A percentile compares a stretch with the other conserved stretches of the same genome.
Conservation (phyloP, 208 protist genomes). For the Phytomonas francai region DNA sequence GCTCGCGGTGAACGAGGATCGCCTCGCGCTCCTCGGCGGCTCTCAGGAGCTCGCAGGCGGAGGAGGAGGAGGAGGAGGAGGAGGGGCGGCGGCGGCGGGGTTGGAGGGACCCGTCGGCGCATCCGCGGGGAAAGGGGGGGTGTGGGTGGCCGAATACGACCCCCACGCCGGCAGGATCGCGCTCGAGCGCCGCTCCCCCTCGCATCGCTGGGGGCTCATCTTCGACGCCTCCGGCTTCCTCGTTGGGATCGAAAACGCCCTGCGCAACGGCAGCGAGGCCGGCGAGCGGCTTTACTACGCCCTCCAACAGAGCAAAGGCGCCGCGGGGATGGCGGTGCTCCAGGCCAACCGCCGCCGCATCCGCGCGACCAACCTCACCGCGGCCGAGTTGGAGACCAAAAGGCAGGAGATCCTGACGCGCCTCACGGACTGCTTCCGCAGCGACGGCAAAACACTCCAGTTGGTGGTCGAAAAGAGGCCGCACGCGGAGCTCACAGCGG, state of each 20-base stretch:
- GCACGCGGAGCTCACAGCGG: conserved; percentile 19
- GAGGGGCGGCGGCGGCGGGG: neutral
- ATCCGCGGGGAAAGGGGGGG: conserved; percentile 6
- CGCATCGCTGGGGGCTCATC: conserved; percentile 44
- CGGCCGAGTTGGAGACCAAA: conserved; percentile 7
- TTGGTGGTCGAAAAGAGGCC: conserved; percentile 20
- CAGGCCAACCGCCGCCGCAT: conserved; percentile 30
- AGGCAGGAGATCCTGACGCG: conserved; percentile 11
- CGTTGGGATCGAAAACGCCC: conserved; percentile 37
- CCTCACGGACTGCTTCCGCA: conserved; percentile 12
- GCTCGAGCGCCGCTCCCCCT: conserved; percentile 26
- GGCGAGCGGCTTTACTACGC: conserved; percentile 33
- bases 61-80: neutral
- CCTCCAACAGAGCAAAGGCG: conserved; percentile 26
- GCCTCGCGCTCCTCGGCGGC: conserved; percentile 15
- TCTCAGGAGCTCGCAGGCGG: neutral
- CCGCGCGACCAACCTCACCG: conserved; percentile 12
- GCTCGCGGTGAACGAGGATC: conserved; percentile 38
- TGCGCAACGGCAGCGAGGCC: conserved; percentile 30
- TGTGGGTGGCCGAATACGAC: conserved; percentile 20
- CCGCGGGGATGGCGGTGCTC: conserved; percentile 23
- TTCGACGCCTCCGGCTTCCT: conserved; percentile 30
- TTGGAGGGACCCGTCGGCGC: neutral
- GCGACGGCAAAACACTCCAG: conserved; percentile 12
- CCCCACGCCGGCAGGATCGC: conserved; percentile 19